Percentiles rank a stretch among this genome's conserved stretches.
phyloP scores from a whole-genome alignment of 768 basidiomycete species.

The Suillus lakei region DNA sequence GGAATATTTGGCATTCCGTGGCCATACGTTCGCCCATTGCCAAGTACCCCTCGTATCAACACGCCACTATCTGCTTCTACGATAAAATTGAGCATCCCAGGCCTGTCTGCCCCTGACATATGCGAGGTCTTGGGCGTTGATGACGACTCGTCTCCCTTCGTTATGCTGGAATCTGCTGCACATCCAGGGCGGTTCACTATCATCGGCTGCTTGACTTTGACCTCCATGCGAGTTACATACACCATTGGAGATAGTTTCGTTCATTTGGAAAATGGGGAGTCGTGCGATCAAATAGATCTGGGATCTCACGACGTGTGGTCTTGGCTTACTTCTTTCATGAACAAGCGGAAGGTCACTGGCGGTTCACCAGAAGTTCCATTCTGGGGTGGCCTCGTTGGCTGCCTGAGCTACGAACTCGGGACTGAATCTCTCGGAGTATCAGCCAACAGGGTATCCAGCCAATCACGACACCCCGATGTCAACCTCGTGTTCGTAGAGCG shows the following conservation, averaged over 20 bases:
- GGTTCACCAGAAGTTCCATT: slow-evolving; percentile 67
- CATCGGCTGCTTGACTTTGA: slow-evolving; percentile 60
- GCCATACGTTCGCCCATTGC: slow-evolving; percentile 50
- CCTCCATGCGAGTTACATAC: slow-evolving; percentile 63
- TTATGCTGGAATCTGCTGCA: slow-evolving; percentile 77
- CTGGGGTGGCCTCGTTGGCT: slow-evolving; percentile 84
- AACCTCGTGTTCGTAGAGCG: slow-evolving; percentile 81
- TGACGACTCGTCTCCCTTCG: slow-evolving; percentile 65
- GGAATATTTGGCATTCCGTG: slow-evolving; percentile 55
- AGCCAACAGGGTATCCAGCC: slow-evolving; percentile 32
- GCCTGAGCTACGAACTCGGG: slow-evolving; percentile 81
- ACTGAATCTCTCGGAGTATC: slow-evolving; percentile 56
- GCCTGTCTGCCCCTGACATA: slow-evolving; percentile 47
- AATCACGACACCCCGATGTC: slow-evolving; percentile 64
- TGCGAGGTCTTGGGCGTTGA: slow-evolving; percentile 67
- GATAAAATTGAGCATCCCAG: slow-evolving; percentile 45
- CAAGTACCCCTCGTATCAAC: slow-evolving; percentile 21
- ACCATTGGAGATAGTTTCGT: slow-evolving; percentile 54
- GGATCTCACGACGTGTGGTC: slow-evolving; percentile 66
- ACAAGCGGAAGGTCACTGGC: slow-evolving; percentile 45
- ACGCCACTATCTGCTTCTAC: slow-evolving; percentile 31
- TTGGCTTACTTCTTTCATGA: slow-evolving; percentile 78
- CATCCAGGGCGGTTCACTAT: slow-evolving; percentile 77
- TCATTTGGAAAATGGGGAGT: slow-evolving; percentile 44
- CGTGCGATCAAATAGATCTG: slow-evolving; percentile 45